phyloP scores from a whole-genome alignment of 2,329 filamentous ascomycete genomes.

The Coniochaeta pulveracea region DNA sequence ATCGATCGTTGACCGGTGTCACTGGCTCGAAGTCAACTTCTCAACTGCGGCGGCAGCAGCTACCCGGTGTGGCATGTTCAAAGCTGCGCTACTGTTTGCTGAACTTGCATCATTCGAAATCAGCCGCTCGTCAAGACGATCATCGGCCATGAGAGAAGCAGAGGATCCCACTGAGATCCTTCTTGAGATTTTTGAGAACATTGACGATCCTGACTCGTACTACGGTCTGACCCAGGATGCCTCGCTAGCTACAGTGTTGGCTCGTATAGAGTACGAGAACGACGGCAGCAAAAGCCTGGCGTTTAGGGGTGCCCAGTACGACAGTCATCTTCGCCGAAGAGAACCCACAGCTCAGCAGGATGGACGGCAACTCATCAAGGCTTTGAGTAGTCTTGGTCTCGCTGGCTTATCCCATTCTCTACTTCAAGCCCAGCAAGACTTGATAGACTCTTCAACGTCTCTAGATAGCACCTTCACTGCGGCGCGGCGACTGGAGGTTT shows the following conservation, averaged over 20 bases:
- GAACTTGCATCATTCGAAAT: slow-evolving; percentile 57
- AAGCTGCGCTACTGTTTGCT: slow-evolving; percentile 72
- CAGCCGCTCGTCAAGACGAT: slow-evolving; percentile 50
- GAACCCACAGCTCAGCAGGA: slow-evolving; percentile 46
- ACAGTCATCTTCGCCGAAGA: slow-evolving; percentile 63
- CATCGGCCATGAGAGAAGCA: slow-evolving; percentile 40
- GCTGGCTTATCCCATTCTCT: slow-evolving; percentile 78
- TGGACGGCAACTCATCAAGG: slow-evolving; percentile 59
- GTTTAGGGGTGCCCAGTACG: slow-evolving; percentile 83
- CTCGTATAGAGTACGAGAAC: slow-evolving; percentile 78
- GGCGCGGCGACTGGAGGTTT: slow-evolving; percentile 75
- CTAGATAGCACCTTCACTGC: slow-evolving; percentile 67
- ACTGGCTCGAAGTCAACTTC: slow-evolving; percentile 82
- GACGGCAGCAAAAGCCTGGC: slow-evolving; percentile 79
- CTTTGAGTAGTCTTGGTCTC: slow-evolving; percentile 70
- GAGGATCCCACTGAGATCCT: slow-evolving; percentile 55
- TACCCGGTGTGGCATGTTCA: slow-evolving; percentile 70
- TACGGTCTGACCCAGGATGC: slow-evolving; percentile 79
- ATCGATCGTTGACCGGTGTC: slow-evolving; percentile 66
- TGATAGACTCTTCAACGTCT: slow-evolving; percentile 43
- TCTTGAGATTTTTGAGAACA: slow-evolving; percentile 75
- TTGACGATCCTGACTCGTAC: slow-evolving; percentile 93
- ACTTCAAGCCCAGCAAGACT: slow-evolving; percentile 53
- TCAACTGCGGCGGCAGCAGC: slow-evolving; percentile 60
- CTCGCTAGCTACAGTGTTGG: slow-evolving; percentile 65